phyloP scores from a whole-genome alignment of 805 yeast genomes.

The Candida parachauliodes region DNA sequence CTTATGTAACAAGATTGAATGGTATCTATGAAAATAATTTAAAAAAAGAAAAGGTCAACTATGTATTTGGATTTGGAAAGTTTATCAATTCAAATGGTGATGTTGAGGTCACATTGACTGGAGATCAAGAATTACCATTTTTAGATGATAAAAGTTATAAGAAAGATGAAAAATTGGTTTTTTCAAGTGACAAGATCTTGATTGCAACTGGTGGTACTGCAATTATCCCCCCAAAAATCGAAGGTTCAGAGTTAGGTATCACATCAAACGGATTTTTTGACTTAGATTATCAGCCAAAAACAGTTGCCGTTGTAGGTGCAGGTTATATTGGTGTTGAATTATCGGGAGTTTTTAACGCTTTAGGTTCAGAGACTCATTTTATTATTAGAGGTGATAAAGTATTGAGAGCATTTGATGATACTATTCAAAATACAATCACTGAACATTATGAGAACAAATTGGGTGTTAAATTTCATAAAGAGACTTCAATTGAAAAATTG shows the following conservation, averaged over 20 bases:
- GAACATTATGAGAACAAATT: conserved; percentile 68
- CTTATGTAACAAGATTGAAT: conserved; percentile 80
- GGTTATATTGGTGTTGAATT: conserved; percentile 97
- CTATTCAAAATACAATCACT: conserved; percentile 76
- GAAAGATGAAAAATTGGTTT: conserved; percentile 55
- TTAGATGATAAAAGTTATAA: conserved; percentile 23
- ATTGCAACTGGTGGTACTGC: conserved; percentile 95
- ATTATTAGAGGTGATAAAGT: conserved; percentile 90
- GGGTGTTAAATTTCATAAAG: conserved; percentile 79
- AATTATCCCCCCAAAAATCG: conserved; percentile 60
- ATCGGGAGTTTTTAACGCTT: conserved; percentile 88
- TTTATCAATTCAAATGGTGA: conserved; percentile 61
- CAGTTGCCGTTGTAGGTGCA: conserved; percentile 94
- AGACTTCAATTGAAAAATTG: conserved; percentile 41
- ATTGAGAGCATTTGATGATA: conserved; percentile 79
- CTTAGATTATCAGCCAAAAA: conserved; percentile 77
- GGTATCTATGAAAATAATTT: conserved; percentile 91
- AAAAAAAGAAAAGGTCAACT: conserved; percentile 84
- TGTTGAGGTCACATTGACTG: conserved; percentile 65
- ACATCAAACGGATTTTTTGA: conserved; percentile 90
- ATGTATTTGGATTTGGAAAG: conserved; percentile 79
- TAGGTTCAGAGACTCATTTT: conserved; percentile 82
- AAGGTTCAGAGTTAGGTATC: conserved; percentile 80
- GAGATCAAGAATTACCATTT: conserved; percentile 37
- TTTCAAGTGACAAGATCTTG: conserved; percentile 77